Conservation (phyloP, 2,329 filamentous ascomycete genomes). For the Penicillium frequentans region DNA sequence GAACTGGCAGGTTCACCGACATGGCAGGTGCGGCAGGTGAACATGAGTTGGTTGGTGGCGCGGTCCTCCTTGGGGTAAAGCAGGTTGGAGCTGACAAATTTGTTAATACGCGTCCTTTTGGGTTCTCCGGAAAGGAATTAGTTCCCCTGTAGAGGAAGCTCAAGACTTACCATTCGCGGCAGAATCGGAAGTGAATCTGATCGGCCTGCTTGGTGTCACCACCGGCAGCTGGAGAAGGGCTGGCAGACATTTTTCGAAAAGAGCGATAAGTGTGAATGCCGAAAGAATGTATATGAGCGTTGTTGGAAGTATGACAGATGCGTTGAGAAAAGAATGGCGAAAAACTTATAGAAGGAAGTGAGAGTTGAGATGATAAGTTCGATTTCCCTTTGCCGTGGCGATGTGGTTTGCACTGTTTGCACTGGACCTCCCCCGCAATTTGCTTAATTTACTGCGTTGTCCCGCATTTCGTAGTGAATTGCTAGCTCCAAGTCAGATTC, state of each 20-base stretch:
- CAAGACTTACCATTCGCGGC: conserved; percentile 77
- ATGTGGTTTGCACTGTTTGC: conserved; percentile 21
- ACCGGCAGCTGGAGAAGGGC: conserved; percentile 42
- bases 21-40: conserved; percentile 92
- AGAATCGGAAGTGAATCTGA: conserved; percentile 96
- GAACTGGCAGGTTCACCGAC: conserved; percentile 84
- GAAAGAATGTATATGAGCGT: not conserved
- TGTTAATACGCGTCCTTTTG: not conserved
- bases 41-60: conserved; percentile 79
- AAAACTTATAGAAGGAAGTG: not conserved
- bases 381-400: not conserved
- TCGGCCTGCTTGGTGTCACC: conserved; percentile 50
- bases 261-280: not conserved
- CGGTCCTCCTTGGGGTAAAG: conserved; percentile 96
- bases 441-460: not conserved
- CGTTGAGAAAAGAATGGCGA: not conserved
- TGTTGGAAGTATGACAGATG: not conserved
- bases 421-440: conserved; percentile 32
- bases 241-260: conserved; percentile 38
- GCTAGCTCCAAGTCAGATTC: not conserved
- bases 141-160: not conserved
- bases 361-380: not conserved
- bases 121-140: conserved; percentile 7
- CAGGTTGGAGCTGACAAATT: conserved; percentile 74
- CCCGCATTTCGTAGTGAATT: not conserved